Percentiles rank a stretch among this genome's conserved stretches.
Evolutionary conservation across 495 filamentous ascomycete species (phyloP).

Genomic region (Xylaria grammica): DNA sequence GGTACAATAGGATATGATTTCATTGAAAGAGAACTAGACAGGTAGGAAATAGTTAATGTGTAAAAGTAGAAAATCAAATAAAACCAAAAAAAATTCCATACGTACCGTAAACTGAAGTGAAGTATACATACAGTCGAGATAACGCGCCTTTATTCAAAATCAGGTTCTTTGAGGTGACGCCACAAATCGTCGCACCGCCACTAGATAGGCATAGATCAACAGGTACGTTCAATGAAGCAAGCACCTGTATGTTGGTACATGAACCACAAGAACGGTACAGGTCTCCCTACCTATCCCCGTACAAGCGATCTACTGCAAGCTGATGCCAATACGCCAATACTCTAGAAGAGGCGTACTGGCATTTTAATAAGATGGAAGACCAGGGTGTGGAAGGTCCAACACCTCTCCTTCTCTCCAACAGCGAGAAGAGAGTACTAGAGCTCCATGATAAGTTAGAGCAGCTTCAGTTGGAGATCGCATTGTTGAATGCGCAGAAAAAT

Average conservation of each 20-base stretch:
- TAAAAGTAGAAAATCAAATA: too few relatives aligned
- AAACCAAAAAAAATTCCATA: too few relatives aligned
- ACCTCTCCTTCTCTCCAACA: conserved; percentile 60
- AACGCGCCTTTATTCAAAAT: not conserved
- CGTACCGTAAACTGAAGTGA: not conserved
- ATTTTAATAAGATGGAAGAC: conserved; percentile 25
- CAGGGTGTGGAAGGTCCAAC: conserved; percentile 15
- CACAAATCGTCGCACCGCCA: not conserved
- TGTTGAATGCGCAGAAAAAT: conserved; percentile 62
- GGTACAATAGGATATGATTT: too few relatives aligned
- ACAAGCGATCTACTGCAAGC: too few relatives aligned
- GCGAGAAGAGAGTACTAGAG: conserved; percentile 66
- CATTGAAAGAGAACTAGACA: too few relatives aligned
- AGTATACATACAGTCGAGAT: not conserved
- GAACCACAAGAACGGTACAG: not conserved
- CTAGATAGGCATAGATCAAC: too few relatives aligned
- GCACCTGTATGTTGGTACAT: too few relatives aligned
- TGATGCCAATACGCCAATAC: too few relatives aligned
- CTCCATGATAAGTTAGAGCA: conserved; percentile 73
- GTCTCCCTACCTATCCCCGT: not conserved
- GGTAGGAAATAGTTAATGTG: too few relatives aligned
- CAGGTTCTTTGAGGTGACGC: not conserved
- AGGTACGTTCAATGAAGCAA: too few relatives aligned
- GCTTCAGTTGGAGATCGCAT: conserved; percentile 69
- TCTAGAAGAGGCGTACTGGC: not conserved